These are phyloP conservation scores for Plectranthus barbatus DNA, from an alignment of 257 asterid genomes.

Conservation along the genomic window DNA sequence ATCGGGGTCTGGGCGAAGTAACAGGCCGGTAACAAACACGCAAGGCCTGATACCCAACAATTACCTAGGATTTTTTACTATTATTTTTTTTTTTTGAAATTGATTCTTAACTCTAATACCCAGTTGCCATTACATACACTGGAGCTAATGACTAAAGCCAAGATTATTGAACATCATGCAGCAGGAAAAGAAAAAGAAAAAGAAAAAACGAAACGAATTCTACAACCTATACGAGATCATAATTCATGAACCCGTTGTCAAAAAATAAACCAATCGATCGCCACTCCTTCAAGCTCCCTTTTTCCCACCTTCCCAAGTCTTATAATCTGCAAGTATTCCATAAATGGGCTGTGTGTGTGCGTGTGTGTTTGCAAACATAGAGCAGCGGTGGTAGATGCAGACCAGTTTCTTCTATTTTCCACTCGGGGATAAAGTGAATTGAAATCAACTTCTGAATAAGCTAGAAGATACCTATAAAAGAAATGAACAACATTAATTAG, in stretches of 20 bases:
- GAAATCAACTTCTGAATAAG: slow-evolving; percentile 52
- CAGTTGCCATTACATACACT: neutral
- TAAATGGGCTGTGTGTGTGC: neutral
- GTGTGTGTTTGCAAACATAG: too few species aligned
- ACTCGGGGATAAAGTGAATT: neutral
- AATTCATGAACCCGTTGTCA: neutral
- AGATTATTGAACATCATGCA: neutral
- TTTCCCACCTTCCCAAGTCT: neutral
- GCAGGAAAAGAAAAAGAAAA: neutral
- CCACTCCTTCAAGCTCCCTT: neutral
- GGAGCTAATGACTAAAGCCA: neutral
- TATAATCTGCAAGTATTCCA: too few species aligned
- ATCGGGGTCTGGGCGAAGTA: too few species aligned
- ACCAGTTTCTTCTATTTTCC: neutral
- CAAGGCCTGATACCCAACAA: too few species aligned
- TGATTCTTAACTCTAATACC: neutral
- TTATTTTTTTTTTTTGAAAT: too few species aligned
- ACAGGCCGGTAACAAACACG: too few species aligned
- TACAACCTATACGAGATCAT: neutral
- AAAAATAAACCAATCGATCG: slow-evolving; percentile 11
- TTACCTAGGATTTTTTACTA: too few species aligned
- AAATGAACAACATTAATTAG: neutral
- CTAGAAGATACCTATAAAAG: slow-evolving; percentile 71
- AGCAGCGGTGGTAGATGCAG: too few species aligned
- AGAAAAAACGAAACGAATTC: neutral